A percentile compares a stretch with the other conserved stretches of the same genome.
These are phyloP conservation scores for Phaeolepiota aurea DNA, from an alignment of 768 basidiomycete species.

Conservation along the genomic window DNA sequence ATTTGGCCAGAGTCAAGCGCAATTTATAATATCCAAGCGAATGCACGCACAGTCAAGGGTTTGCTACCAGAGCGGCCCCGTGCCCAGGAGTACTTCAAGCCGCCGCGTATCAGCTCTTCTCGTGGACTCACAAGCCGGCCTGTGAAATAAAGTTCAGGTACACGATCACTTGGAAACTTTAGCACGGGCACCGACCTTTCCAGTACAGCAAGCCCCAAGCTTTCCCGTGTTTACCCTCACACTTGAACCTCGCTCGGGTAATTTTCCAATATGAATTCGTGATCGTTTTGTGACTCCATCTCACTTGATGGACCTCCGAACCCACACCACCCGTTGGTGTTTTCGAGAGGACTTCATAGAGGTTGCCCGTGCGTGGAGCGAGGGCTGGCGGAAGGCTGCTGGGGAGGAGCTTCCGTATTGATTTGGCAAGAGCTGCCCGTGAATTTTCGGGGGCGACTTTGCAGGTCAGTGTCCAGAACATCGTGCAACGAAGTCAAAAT, in stretches of 20 bases:
- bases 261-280: slow-evolving; percentile 66
- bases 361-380: slow-evolving; percentile 44
- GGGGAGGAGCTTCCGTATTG: slow-evolving; percentile 53
- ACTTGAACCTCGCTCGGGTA: slow-evolving; percentile 64
- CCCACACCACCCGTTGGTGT: slow-evolving; percentile 63
- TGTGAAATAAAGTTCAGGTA: slow-evolving; percentile 19
- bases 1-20: no score
- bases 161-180: slow-evolving; percentile 2
- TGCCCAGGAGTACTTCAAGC: slow-evolving; percentile 69
- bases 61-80: slow-evolving; percentile 47
- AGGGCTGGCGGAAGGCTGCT: slow-evolving; percentile 52
- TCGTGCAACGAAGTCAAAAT: slow-evolving; percentile 10
- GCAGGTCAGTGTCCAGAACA: slow-evolving; percentile 26
- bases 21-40: no score
- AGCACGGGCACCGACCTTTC: slow-evolving; percentile 49
- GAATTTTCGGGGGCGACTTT: slow-evolving; percentile 16
- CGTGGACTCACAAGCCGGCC: slow-evolving; percentile 51
- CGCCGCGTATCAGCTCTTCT: slow-evolving; percentile 60
- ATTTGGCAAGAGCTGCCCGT: slow-evolving; percentile 12
- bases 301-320: slow-evolving; percentile 56
- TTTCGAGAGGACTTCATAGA: slow-evolving; percentile 68
- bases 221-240: slow-evolving; percentile 68
- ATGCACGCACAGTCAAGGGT: no score
- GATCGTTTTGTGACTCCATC: slow-evolving; percentile 69
- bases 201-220: slow-evolving; percentile 78